phyloP scores from a whole-genome alignment of 345 rosid genomes.

The Murraya koenigii region DNA sequence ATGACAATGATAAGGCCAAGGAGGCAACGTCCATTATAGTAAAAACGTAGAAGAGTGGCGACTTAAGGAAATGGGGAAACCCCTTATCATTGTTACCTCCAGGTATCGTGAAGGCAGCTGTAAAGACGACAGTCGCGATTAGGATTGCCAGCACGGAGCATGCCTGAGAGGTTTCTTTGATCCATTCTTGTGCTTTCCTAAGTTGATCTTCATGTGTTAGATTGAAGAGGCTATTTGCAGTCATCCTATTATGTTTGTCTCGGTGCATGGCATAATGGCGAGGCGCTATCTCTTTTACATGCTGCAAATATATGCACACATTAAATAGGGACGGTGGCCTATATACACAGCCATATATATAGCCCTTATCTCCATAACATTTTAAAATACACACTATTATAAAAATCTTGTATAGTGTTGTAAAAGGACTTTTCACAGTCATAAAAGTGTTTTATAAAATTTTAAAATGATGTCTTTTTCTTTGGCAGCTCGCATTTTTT shows the following conservation, averaged over 20 bases:
- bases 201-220: neutral
- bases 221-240: neutral
- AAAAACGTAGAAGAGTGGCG: slow-evolving; percentile 19
- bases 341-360: no score
- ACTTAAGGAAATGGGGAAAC: slow-evolving; percentile 9
- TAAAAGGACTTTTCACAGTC: no score
- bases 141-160: neutral
- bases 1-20: slow-evolving; percentile 23
- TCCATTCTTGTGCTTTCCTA: neutral
- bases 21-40: slow-evolving; percentile 19
- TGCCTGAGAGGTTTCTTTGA: neutral
- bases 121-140: neutral
- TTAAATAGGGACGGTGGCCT: neutral
- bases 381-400: no score
- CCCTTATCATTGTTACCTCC: slow-evolving; percentile 1
- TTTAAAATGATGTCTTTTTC: no score
- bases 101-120: neutral
- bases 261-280: neutral
- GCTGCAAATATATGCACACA: neutral
- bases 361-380: no score
- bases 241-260: neutral
- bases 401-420: no score
- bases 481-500: no score
- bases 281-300: neutral
- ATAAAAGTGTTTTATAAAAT: no score